Percentiles rank a stretch among this genome's conserved stretches.
Conservation (phyloP, 1,284 basidiomycete genomes). For the Coriolopsis trogii region DNA sequence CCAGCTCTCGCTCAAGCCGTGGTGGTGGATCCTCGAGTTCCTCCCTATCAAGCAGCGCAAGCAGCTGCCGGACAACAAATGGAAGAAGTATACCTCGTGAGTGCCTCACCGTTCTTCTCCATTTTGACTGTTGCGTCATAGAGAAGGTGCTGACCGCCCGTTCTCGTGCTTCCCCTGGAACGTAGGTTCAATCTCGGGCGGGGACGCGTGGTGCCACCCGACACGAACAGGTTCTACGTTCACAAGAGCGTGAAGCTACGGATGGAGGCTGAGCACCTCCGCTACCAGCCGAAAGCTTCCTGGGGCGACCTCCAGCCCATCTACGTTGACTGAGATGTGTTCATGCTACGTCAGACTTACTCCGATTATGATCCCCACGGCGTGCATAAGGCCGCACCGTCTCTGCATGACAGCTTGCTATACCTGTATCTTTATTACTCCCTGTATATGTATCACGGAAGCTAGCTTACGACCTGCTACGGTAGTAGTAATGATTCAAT, state of each 20-base stretch:
- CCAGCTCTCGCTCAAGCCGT: constrained; percentile 43
- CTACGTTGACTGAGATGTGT: constrained; percentile 19
- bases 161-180: neutral
- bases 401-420: no score
- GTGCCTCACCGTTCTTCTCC: constrained; percentile 36
- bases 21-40: constrained; percentile 61
- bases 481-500: neutral
- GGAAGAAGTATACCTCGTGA: constrained; percentile 39
- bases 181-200: constrained; percentile 51
- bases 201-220: constrained; percentile 47
- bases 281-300: constrained; percentile 47
- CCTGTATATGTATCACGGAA: no score
- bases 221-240: constrained; percentile 40
- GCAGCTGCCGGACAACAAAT: constrained; percentile 40
- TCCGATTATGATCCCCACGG: no score
- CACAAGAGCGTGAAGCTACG: constrained; percentile 58
- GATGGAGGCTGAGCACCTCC: constrained; percentile 40
- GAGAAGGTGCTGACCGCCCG: constrained; percentile 36
- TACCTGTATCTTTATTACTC: no score
- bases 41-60: constrained; percentile 38
- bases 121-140: constrained; percentile 20
- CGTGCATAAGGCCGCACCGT: no score
- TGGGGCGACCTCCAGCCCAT: constrained; percentile 33
- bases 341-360: neutral
- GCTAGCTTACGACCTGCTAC: neutral